These are phyloP conservation scores for Ceratocystis albifundus DNA, from an alignment of 2,329 filamentous ascomycete genomes.

Conservation along the genomic window DNA sequence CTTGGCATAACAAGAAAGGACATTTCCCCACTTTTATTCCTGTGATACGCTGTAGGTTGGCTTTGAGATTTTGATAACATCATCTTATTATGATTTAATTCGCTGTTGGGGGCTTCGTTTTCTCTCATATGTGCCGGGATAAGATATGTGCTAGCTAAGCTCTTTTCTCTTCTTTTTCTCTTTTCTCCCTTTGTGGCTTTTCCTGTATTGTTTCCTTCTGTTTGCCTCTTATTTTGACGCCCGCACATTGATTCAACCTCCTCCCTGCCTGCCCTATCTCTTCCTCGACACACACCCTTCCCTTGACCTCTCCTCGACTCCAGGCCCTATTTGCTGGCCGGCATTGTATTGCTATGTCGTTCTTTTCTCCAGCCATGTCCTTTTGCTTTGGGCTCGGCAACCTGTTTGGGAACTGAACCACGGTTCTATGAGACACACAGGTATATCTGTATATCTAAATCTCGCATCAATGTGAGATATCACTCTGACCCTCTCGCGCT, in stretches of 20 bases:
- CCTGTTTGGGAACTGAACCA: background rate
- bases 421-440: background rate
- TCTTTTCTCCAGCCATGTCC: background rate
- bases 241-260: background rate
- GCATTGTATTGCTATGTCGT: background rate
- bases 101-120: background rate
- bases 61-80: too few species aligned
- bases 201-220: background rate
- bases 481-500: background rate
- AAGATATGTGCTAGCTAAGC: background rate
- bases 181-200: too few species aligned
- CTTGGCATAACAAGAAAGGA: background rate
- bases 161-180: background rate
- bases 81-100: background rate
- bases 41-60: too few species aligned
- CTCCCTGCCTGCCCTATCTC: background rate
- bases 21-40: background rate
- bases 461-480: background rate
- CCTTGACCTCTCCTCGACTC: too few species aligned
- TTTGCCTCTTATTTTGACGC: slow-evolving; percentile 3
- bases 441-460: background rate
- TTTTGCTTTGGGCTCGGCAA: background rate
- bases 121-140: background rate
- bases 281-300: background rate
- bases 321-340: background rate